phyloP scores from a whole-genome alignment of 2,329 filamentous ascomycete species.

The Fusarium tuaranense region DNA sequence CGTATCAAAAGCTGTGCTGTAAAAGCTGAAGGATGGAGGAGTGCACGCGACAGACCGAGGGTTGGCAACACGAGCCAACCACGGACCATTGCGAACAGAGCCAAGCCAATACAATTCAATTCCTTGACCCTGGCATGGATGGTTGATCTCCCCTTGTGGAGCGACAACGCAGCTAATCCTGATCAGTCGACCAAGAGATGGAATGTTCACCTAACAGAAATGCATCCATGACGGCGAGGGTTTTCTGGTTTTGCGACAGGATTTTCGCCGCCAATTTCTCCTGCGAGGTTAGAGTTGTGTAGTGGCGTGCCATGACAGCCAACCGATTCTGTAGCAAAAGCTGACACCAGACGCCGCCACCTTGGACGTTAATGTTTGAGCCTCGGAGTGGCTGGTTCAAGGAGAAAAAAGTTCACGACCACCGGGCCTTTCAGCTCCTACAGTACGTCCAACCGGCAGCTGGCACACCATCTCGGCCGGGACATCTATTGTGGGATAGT shows the following conservation, averaged over 20 bases:
- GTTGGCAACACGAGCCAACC: constrained; percentile 24
- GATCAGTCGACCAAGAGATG: constrained; percentile 12
- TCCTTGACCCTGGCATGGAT: constrained; percentile 1
- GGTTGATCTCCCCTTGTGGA: constrained; percentile 23
- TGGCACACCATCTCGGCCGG: constrained; percentile 38
- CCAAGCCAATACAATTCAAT: constrained; percentile 8
- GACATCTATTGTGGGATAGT: constrained; percentile 33
- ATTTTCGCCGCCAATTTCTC: constrained; percentile 1
- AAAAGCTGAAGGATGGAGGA: background rate
- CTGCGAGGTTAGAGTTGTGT: constrained; percentile 34
- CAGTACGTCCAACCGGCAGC: background rate
- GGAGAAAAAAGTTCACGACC: background rate
- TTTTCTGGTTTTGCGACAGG: background rate
- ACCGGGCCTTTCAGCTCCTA: background rate
- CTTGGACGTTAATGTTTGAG: constrained; percentile 15
- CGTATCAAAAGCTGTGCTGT: background rate
- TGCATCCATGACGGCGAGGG: constrained; percentile 9
- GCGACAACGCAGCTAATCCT: constrained; percentile 26
- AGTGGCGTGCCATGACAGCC: constrained; percentile 25
- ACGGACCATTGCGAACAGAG: background rate
- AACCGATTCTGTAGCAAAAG: constrained; percentile 17
- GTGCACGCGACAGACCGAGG: constrained; percentile 23
- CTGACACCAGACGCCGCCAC: constrained; percentile 24
- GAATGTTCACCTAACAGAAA: constrained; percentile 17
- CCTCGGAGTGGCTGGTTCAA: constrained; percentile 23